Evolutionary conservation across 2,329 filamentous ascomycete genomes (phyloP).

Genomic region (Penicillium sp.): DNA sequence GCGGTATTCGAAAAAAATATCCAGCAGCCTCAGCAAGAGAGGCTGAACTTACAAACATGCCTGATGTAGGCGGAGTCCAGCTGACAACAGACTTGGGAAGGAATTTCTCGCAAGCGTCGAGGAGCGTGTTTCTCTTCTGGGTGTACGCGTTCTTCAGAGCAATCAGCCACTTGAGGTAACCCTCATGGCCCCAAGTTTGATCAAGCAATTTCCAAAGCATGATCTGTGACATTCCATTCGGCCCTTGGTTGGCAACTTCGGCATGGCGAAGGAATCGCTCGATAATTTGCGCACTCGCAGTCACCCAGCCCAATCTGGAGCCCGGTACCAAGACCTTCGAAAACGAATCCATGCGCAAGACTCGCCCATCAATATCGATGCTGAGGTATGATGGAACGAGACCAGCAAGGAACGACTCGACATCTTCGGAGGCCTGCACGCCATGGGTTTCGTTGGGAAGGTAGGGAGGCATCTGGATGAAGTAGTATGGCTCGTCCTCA

Average conservation of each 20-base stretch:
- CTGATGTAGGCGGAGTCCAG: constrained; percentile 75
- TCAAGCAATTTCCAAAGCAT: constrained; percentile 81
- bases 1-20: no score
- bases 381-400: constrained; percentile 70
- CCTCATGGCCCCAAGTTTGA: constrained; percentile 82
- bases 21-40: neutral
- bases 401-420: neutral
- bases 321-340: constrained; percentile 82
- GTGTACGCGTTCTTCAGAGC: constrained; percentile 75
- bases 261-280: constrained; percentile 75
- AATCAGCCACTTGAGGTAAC: constrained; percentile 80
- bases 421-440: neutral
- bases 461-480: constrained; percentile 4
- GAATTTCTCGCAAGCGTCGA: constrained; percentile 73
- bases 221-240: constrained; percentile 74
- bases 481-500: constrained; percentile 15
- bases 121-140: constrained; percentile 67
- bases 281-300: constrained; percentile 74
- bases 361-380: constrained; percentile 77
- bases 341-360: constrained; percentile 82
- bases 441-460: neutral
- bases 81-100: constrained; percentile 70
- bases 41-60: constrained; percentile 38
- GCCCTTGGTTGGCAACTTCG: constrained; percentile 76
- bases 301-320: constrained; percentile 78